Conservation (phyloP, 129 eudicot species). For the Oenanthe sinensis region DNA sequence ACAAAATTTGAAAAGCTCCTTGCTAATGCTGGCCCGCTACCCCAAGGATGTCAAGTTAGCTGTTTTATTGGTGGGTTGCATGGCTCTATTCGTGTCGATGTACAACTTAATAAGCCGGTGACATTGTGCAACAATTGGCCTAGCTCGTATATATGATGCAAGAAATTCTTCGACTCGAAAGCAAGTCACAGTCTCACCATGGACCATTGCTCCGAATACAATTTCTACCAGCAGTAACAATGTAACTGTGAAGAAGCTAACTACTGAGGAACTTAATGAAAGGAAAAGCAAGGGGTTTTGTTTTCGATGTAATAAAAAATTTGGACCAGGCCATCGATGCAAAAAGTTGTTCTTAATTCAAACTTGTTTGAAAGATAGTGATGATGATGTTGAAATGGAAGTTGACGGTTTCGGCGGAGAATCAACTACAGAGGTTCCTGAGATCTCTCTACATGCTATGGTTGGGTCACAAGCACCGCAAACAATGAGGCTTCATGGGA, state of each 20-base stretch:
- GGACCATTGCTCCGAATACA: neutral
- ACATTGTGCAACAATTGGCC: neutral
- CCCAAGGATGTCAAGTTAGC: neutral
- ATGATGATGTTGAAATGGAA: neutral
- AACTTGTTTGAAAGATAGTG: neutral
- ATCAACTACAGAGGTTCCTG: neutral
- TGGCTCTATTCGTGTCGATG: neutral
- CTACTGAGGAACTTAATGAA: neutral
- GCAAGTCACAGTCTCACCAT: neutral
- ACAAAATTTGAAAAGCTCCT: neutral
- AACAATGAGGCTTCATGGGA: neutral
- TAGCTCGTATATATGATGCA: neutral
- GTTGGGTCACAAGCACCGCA: neutral
- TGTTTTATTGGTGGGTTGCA: neutral
- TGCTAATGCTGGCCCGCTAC: neutral
- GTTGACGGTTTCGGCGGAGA: neutral
- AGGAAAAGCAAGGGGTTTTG: neutral
- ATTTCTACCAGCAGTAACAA: neutral
- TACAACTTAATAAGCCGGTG: neutral
- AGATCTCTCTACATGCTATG: neutral
- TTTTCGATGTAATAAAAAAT: neutral
- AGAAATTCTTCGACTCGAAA: neutral
- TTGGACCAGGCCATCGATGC: neutral
- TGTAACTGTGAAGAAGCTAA: neutral
- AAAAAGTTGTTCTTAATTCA: slow-evolving; percentile 7